Evolutionary conservation across 2,329 filamentous ascomycete species (phyloP), one percentile per base, ranked within the genome.

Genomic region (Akanthomyces dipterigenus): DNA sequence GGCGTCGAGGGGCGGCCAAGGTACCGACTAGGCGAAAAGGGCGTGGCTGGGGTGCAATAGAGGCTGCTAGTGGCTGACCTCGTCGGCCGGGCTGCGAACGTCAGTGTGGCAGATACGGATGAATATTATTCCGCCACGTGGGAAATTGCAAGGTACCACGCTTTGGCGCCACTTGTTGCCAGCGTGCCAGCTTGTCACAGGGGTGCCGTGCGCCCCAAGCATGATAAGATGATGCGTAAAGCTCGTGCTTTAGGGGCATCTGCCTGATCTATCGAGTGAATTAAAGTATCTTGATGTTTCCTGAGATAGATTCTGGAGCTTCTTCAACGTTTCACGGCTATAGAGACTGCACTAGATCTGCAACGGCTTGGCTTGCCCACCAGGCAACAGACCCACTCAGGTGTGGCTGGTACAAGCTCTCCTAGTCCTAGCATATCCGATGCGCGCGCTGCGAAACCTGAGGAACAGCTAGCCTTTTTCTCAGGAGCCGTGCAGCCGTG

Each of bases 11-110:
- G 67, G 67, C 64, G 64, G 66, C 64, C 49, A 65, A 68, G 64
- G 67, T 70, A 34, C 14, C 14, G n/a, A 34, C 31, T 36, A 16
- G 72, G 75, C 34, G 43, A 75, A 70, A 76, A 76, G 70, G 70
- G 70, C 70, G 74, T 76, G 74, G 74, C 74, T 76, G 74, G 74
- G 72, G 68, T 61, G 74, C 74, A 75, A 74, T 73, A 72, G 68
- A 62, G 43, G 55, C 38, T 61, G 54, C 50, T 61, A 56, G 59
- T 65, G 63, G 58, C 60, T 61, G 49, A 63, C 43, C 28, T 16
- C 31, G 50, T 20, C 40, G 46, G n/a, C 40, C 14, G 22, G 36
- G 46, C 62, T 31, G 62, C 43, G 57, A 63, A 56, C 62, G 57
- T 56, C 51, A 40, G 31, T 40, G 49, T 53, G 38, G 40, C 57